Evolutionary conservation across 495 filamentous ascomycete species (phyloP).

Genomic region (Tuber microsphaerosporum): DNA sequence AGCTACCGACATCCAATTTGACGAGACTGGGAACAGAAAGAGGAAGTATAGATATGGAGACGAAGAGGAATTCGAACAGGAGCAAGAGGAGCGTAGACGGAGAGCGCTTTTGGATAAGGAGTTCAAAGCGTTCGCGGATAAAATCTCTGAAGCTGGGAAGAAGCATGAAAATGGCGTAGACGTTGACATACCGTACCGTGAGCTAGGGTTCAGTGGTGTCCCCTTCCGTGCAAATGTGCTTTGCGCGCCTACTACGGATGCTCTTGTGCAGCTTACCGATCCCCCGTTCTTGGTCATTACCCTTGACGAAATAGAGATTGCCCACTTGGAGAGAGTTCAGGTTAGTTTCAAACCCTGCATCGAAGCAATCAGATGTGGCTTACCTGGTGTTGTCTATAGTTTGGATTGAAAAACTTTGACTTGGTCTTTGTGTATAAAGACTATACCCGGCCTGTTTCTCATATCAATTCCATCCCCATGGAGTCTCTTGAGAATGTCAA

Average conservation of each 20-base stretch:
- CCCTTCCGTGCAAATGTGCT: constrained; percentile 90
- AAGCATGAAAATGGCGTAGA: constrained; percentile 64
- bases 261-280: constrained; percentile 94
- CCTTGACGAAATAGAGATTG: constrained; percentile 92
- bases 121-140: constrained; percentile 96
- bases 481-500: constrained; percentile 91
- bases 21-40: constrained; percentile 96
- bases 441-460: constrained; percentile 74
- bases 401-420: constrained; percentile 98
- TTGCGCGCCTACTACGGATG: constrained; percentile 93
- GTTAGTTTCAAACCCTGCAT: constrained; percentile 40
- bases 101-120: constrained; percentile 85
- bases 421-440: constrained; percentile 97
- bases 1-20: constrained; percentile 96
- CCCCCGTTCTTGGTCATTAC: constrained; percentile 94
- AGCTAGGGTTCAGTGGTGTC: constrained; percentile 93
- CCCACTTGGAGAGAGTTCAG: constrained; percentile 93
- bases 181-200: constrained; percentile 93
- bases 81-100: constrained; percentile 90
- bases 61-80: constrained; percentile 96
- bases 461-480: constrained; percentile 97
- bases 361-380: constrained; percentile 8
- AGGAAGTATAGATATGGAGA: constrained; percentile 97
- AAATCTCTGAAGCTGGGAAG: constrained; percentile 86
- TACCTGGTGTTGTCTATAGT: constrained; percentile 46